Evolutionary conservation across 2,329 filamentous ascomycete genomes (phyloP).

Genomic region (Clarireedia monteithiana): DNA sequence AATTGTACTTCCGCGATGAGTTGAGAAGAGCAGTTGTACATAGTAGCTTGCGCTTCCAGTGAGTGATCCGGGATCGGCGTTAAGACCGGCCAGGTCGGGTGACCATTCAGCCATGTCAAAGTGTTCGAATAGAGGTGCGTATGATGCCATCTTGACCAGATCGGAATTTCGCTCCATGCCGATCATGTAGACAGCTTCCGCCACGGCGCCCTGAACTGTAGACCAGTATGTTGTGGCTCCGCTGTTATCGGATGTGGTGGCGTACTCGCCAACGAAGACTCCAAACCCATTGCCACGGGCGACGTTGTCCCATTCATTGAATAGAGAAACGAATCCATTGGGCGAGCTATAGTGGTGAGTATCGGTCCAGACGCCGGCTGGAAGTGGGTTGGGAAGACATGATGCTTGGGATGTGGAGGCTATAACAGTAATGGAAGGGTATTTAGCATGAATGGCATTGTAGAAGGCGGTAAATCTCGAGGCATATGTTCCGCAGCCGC

Average conservation of each 20-base stretch:
- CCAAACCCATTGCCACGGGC: not conserved
- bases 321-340: slow-evolving; percentile 4
- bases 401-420: slow-evolving; percentile 6
- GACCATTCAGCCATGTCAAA: slow-evolving; percentile 24
- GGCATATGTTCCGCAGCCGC: slow-evolving; percentile 29
- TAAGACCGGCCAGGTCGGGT: slow-evolving; percentile 16
- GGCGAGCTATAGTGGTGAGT: slow-evolving; percentile 13
- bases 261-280: slow-evolving; percentile 17
- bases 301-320: slow-evolving; percentile 13
- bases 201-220: slow-evolving; percentile 9
- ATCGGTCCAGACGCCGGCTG: slow-evolving; percentile 11
- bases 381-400: slow-evolving; percentile 11
- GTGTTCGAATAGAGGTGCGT: slow-evolving; percentile 29
- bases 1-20: slow-evolving; percentile 37
- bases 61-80: slow-evolving; percentile 10
- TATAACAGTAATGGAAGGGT: slow-evolving; percentile 38
- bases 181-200: slow-evolving; percentile 16
- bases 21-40: slow-evolving; percentile 35
- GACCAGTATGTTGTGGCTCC: slow-evolving; percentile 11
- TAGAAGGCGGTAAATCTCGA: slow-evolving; percentile 40
- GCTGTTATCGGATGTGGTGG: slow-evolving; percentile 9
- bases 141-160: slow-evolving; percentile 13
- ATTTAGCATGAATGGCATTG: slow-evolving; percentile 33
- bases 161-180: slow-evolving; percentile 16
- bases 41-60: slow-evolving; percentile 10